phyloP scores from a whole-genome alignment of 1,139 yeast genomes.

The Magnusiomyces tetraspermus region DNA sequence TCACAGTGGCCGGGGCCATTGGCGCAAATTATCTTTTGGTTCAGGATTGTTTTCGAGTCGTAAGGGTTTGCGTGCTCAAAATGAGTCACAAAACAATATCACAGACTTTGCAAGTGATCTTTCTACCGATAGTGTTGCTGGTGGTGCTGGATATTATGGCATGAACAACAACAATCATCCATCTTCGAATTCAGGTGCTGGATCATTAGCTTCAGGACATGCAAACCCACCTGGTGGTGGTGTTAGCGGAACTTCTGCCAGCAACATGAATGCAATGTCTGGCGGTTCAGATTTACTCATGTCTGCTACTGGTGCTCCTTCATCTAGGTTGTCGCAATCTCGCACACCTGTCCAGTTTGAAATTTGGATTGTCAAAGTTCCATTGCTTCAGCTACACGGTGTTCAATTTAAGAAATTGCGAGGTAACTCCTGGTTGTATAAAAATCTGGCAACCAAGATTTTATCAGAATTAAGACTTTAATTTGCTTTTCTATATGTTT shows the following conservation, averaged over 20 bases:
- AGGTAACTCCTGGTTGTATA: constrained; percentile 95
- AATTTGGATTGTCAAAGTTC: constrained; percentile 86
- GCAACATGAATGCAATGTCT: constrained; percentile 8
- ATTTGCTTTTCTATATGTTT: too few relatives aligned
- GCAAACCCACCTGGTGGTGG: not conserved
- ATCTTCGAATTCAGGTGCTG: not conserved
- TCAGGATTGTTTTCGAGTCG: constrained; percentile 24
- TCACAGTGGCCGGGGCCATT: constrained; percentile 21
- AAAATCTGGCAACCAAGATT: constrained; percentile 83
- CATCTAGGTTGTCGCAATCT: constrained; percentile 7
- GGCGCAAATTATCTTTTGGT: constrained; percentile 31
- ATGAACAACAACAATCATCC: constrained; percentile 40
- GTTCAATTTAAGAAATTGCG: constrained; percentile 88
- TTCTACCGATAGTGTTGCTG: constrained; percentile 29
- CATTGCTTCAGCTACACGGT: constrained; percentile 83
- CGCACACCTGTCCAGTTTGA: constrained; percentile 71
- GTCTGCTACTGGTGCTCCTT: constrained; percentile 5
- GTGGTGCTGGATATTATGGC: constrained; percentile 42
- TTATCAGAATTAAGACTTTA: constrained; percentile 62
- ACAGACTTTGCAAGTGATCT: constrained; percentile 24
- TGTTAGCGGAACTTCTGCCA: not conserved
- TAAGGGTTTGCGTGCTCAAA: constrained; percentile 19
- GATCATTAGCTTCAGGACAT: not conserved
- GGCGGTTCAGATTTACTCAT: constrained; percentile 11
- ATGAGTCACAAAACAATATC: constrained; percentile 22